Conservation (phyloP, 352 stramenopile genomes). For the Phytophthora syringae region DNA sequence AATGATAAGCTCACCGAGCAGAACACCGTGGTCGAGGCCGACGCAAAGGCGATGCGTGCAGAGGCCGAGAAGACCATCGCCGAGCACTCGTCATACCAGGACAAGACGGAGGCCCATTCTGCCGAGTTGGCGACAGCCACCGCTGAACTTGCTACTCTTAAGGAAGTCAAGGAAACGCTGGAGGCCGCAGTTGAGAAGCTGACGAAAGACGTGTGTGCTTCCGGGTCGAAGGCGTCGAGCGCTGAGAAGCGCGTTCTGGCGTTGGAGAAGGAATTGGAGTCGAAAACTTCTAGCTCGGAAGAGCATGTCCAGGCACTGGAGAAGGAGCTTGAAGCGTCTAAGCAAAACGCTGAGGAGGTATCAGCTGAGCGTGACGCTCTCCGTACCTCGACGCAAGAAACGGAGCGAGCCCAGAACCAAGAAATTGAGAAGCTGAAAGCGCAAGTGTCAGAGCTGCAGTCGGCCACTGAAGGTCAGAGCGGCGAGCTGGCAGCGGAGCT, state of each 20-base stretch:
- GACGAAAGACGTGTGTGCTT: constrained; percentile 17
- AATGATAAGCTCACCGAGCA: constrained; percentile 58
- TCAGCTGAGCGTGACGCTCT: constrained; percentile 9
- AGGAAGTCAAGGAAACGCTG: background rate
- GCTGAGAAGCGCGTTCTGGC: constrained; percentile 24
- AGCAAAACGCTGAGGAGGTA: constrained; percentile 20
- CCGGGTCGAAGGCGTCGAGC: constrained; percentile 17
- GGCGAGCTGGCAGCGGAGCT: constrained; percentile 37
- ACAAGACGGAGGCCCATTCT: constrained; percentile 36
- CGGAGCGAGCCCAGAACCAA: constrained; percentile 34
- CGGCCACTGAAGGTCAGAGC: constrained; percentile 28
- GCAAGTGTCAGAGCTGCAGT: constrained; percentile 40
- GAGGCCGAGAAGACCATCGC: constrained; percentile 49
- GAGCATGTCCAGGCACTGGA: constrained; percentile 35
- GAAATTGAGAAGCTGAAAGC: constrained; percentile 38
- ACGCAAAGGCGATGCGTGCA: constrained; percentile 46
- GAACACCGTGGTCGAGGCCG: constrained; percentile 48
- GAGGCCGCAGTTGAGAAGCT: constrained; percentile 31
- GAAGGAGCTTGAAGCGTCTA: constrained; percentile 30
- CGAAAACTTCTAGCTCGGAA: constrained; percentile 6
- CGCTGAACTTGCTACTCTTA: constrained; percentile 7
- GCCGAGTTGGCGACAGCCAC: constrained; percentile 39
- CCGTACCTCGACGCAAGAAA: constrained; percentile 23
- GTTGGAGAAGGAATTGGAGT: constrained; percentile 43
- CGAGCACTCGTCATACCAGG: constrained; percentile 35